phyloP scores from a whole-genome alignment of 2,329 filamentous ascomycete species.

The Talaromyces sp. region DNA sequence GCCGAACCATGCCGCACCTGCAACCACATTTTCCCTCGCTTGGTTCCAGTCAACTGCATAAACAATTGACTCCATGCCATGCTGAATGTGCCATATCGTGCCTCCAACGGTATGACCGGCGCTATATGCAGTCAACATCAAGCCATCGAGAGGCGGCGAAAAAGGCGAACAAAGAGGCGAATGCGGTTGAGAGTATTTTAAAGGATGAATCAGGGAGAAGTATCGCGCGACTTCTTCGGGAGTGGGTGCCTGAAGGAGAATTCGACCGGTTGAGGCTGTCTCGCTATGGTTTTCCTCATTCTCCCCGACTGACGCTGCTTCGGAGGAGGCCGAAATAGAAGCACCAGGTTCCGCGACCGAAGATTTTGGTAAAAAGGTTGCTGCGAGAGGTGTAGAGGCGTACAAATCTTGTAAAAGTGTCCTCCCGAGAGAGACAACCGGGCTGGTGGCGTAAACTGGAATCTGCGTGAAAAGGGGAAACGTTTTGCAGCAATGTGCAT shows the following conservation, averaged over 20 bases:
- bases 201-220: constrained; percentile 80
- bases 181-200: constrained; percentile 96
- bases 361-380: constrained; percentile 69
- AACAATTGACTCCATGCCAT: constrained; percentile 92
- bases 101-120: constrained; percentile 92
- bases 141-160: constrained; percentile 79
- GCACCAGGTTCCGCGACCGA: constrained; percentile 57
- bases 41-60: constrained; percentile 99
- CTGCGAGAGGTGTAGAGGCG: constrained; percentile 77
- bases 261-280: constrained; percentile 27
- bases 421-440: constrained; percentile 86
- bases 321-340: constrained; percentile 38
- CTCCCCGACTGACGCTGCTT: constrained; percentile 21
- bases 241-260: constrained; percentile 65
- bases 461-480: constrained; percentile 87
- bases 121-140: constrained; percentile 95
- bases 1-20: constrained; percentile 88
- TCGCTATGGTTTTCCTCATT: constrained; percentile 26
- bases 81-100: constrained; percentile 98
- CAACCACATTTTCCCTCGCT: constrained; percentile 88
- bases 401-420: constrained; percentile 91
- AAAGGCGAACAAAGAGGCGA: constrained; percentile 82
- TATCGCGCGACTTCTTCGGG: constrained; percentile 86
- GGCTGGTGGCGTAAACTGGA: constrained; percentile 88
- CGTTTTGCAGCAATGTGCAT: constrained; percentile 94